A percentile compares a stretch with the other conserved stretches of the same genome.
Evolutionary conservation across 169 alveolate species (phyloP).

Genomic region (Cryptosporidium meleagridis): DNA sequence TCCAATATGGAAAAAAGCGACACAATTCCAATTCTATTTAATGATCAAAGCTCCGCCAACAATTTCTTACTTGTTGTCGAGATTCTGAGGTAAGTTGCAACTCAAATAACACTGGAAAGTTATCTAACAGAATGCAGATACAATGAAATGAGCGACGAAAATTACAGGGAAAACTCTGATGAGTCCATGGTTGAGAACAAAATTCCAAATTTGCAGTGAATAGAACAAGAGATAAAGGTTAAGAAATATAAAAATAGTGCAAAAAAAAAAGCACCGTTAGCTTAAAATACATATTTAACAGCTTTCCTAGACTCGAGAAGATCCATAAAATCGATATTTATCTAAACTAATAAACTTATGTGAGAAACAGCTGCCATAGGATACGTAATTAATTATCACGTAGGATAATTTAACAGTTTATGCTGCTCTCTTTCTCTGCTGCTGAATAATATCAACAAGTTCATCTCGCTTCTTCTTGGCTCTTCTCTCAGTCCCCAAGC

Average conservation of each 20-base stretch:
- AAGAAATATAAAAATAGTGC: background rate
- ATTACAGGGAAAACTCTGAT: conserved; percentile 11
- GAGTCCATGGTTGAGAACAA: background rate
- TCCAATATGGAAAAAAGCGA: conserved; percentile 70
- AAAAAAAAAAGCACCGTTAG: background rate
- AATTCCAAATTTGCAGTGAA: conserved; percentile 8
- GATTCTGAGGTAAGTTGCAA: conserved; percentile 29
- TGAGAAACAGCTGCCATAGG: background rate
- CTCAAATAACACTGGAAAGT: background rate
- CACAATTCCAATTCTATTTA: conserved; percentile 16
- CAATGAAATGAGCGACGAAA: conserved; percentile 51
- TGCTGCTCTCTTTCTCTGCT: conserved; percentile 88
- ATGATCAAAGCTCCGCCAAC: conserved; percentile 57
- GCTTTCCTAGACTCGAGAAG: background rate
- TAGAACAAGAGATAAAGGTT: background rate
- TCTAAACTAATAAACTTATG: background rate
- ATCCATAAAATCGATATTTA: background rate
- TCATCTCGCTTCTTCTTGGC: conserved; percentile 97
- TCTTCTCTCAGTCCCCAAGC: conserved; percentile 99
- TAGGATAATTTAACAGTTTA: conserved; percentile 9
- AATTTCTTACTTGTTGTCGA: conserved; percentile 50
- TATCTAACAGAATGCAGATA: background rate
- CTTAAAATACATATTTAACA: background rate
- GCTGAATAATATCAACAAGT: conserved; percentile 88
- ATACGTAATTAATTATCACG: background rate